Evolutionary conservation across 208 protist genomes (phyloP), one percentile per base, ranked within the genome.

Genomic region (Wallacemonas sp.): DNA sequence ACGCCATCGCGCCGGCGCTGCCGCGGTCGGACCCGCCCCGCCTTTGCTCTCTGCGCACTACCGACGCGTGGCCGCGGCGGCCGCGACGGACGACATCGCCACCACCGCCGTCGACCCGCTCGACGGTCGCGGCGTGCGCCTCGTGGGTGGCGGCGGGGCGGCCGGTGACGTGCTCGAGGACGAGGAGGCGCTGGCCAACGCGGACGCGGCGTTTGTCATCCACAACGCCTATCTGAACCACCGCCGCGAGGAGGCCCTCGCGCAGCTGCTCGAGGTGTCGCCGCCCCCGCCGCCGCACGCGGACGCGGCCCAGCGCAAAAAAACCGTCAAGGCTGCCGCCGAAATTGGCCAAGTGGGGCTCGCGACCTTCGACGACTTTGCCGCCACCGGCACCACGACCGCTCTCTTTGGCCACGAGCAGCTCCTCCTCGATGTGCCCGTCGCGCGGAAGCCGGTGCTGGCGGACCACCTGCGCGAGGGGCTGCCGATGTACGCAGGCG

Each of bases 161-260:
- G 62, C 59, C 48, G 49, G 42, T n/a, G 61, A 57, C 22, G 61
- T 31, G 11, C 14, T 59, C 25, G 45, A 57, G 32, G 68, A 50
- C 36, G 52, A 64, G 23, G 50, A 31, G 23, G 41, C 65, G 3
- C 49, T 71, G 2, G 57, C 36, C 14, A 57, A 25, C 26, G 64
- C 70, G 57, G 25, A 57, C 10, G 70, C 79, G n/a, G 64, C 74
- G 26, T 38, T 49, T 5, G 73, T 88, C 26, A 77, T 88, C 39
- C 74, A 88, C 52, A 63, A 73, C 1, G 78, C 72, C 50, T 80
- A 88, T 65, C 65, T 71, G 26, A 28, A 76, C 46, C 72, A 76
- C 12, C 82, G 82, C 29, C 76, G 68, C 49, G 76, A 72, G 23
- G 72, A 85, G 41, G 78, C 79, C 1, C 32, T 85, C 59, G 44